Base-by-base conservation (phyloP, 169 alveolate species). In the Plasmodium adleri region DNA sequence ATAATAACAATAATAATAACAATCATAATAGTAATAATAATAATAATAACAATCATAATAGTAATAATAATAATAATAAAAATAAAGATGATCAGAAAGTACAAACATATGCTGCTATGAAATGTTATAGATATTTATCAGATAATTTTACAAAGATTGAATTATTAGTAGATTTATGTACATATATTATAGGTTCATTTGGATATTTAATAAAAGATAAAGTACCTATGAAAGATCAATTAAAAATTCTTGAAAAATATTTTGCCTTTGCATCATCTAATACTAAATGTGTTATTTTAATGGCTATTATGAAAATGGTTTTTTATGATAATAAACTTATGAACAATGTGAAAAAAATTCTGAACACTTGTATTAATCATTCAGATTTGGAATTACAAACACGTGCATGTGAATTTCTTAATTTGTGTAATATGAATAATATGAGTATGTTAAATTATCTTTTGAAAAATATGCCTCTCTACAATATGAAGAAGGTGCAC, bases 381-480 rank as follows among this genome's bases (percentile, higher is more conserved):
- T 17, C 88, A 12, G 94, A 94, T 59, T 76, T 86, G 45, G 76
- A 75, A 39, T 88, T 94, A 2, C 96, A 94, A 62, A 88, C 93
- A 10, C 75, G 94, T 45, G 93, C 95, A 0, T 94, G 95, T 24
- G 95, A 92, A 50, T 73, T 94, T 2, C 59, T 94, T 20, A 88
- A 89, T 7, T 72, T 72, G 8, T 88, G 63, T 66, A 91, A 67
- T 15, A 24, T 63, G 49, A 88, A 45, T 43, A 92, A 85, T 80
- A 32, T 71, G 20, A 64, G 86, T 32, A 66, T 74, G 73, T 58
- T 80, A 12, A 88, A 50, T 12, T 56, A 49, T 74, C 24, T 80
- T 1, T 62, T 74, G 15, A 74, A 87, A 66, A 63, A 66, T 12
- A 87, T 87, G 89, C 92, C 92, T 0, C 64, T 83, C 5, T 83